A percentile compares a stretch with the other conserved stretches of the same genome.
Evolutionary conservation across 2,329 filamentous ascomycete species (phyloP).

Genomic region (Epichloe aotearoae): DNA sequence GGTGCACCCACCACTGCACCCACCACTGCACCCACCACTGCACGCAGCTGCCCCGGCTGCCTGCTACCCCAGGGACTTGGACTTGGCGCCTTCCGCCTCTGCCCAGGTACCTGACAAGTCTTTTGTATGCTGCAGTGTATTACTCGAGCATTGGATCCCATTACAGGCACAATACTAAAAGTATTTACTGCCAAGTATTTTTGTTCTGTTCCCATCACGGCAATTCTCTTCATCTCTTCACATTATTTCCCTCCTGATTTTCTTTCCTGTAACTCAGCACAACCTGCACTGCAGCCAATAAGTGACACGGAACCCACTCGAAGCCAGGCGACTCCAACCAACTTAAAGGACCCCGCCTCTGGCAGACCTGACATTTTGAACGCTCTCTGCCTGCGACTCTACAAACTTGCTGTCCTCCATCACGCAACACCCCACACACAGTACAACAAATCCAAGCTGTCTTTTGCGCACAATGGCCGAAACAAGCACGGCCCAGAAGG

Average conservation of each 20-base stretch:
- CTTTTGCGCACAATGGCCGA: conserved; percentile 23
- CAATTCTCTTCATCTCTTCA: not conserved
- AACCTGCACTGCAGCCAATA: not conserved
- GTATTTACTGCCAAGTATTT: no score
- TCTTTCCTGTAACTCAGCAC: not conserved
- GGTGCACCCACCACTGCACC: no score
- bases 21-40: no score
- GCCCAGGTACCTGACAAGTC: no score
- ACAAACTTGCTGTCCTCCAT: not conserved
- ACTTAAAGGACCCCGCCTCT: not conserved
- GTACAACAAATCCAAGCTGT: not conserved
- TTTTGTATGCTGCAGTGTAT: no score
- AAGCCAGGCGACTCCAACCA: not conserved
- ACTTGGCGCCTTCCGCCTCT: no score
- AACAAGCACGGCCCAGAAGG: conserved; percentile 21
- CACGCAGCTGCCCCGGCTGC: no score
- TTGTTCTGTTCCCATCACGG: not conserved
- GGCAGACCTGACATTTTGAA: not conserved
- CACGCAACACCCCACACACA: not conserved
- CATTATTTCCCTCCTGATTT: not conserved
- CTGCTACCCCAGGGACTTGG: no score
- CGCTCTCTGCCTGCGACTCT: not conserved
- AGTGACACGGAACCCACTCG: not conserved
- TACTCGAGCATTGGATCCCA: no score
- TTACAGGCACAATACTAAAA: no score